Evolutionary conservation across 495 filamentous ascomycete genomes (phyloP).

Genomic region (Podospora fimiseda): DNA sequence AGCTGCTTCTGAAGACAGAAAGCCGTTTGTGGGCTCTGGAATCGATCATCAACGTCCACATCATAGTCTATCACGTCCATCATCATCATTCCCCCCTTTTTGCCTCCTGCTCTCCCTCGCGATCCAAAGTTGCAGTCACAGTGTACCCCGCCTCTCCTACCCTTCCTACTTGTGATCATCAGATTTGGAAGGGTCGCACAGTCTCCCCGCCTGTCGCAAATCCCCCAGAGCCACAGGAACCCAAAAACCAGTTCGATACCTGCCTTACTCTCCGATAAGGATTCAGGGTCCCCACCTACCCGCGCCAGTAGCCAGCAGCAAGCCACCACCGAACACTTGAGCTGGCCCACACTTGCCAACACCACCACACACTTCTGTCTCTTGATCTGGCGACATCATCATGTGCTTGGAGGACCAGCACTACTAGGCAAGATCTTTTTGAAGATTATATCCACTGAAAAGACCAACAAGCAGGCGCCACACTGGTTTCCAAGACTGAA

Average conservation of each 20-base stretch:
- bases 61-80: too few relatives aligned
- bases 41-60: neutral
- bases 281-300: too few relatives aligned
- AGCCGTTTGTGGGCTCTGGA: neutral
- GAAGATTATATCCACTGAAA: conserved; percentile 6
- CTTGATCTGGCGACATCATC: neutral
- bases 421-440: conserved; percentile 9
- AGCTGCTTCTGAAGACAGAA: neutral
- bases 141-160: too few relatives aligned
- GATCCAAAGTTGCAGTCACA: too few relatives aligned
- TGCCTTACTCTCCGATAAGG: neutral
- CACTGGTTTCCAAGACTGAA: conserved; percentile 5
- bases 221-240: too few relatives aligned
- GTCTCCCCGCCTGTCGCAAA: neutral
- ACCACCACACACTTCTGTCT: neutral
- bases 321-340: too few relatives aligned
- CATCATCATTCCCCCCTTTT: neutral
- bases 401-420: conserved; percentile 6
- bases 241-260: too few relatives aligned
- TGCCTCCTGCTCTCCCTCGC: neutral
- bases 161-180: too few relatives aligned
- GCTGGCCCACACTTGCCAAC: neutral
- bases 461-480: conserved; percentile 11
- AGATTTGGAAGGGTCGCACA: neutral
- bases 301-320: too few relatives aligned